Conservation (phyloP, 768 basidiomycete species). For the Leucocoprinus leucothites region DNA sequence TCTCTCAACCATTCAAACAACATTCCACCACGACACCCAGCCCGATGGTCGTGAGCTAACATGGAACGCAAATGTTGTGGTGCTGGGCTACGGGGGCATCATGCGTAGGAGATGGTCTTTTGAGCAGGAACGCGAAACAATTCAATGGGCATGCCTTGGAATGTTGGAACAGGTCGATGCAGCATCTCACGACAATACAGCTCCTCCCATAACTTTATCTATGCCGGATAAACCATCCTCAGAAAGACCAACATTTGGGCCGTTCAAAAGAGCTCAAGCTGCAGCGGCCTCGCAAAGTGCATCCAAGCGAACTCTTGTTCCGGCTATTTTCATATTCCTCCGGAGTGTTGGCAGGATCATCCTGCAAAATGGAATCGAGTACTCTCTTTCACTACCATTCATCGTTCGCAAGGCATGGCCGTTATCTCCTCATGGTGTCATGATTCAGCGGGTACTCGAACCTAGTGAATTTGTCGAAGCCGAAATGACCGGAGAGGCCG, state of each 20-base stretch:
- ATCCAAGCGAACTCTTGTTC: constrained; percentile 37
- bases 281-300: constrained; percentile 37
- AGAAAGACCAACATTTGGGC: constrained; percentile 48
- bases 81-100: constrained; percentile 64
- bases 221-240: constrained; percentile 8
- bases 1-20: constrained; percentile 38
- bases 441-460: constrained; percentile 75
- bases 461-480: constrained; percentile 65
- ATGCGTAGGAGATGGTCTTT: constrained; percentile 76
- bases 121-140: constrained; percentile 61
- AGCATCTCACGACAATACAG: constrained; percentile 28
- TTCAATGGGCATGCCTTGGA: constrained; percentile 81
- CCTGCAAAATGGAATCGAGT: constrained; percentile 67
- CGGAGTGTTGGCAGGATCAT: constrained; percentile 73
- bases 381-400: constrained; percentile 79
- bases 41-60: constrained; percentile 57
- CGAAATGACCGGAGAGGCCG: constrained; percentile 57
- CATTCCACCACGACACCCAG: constrained; percentile 36
- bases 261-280: constrained; percentile 44
- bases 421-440: constrained; percentile 70
- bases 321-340: constrained; percentile 75
- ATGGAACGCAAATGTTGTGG: constrained; percentile 65
- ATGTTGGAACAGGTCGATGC: constrained; percentile 53
- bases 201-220: constrained; percentile 19
- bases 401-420: constrained; percentile 80